Conservation (phyloP, 129 eudicot genomes). For the Centella asiatica region DNA sequence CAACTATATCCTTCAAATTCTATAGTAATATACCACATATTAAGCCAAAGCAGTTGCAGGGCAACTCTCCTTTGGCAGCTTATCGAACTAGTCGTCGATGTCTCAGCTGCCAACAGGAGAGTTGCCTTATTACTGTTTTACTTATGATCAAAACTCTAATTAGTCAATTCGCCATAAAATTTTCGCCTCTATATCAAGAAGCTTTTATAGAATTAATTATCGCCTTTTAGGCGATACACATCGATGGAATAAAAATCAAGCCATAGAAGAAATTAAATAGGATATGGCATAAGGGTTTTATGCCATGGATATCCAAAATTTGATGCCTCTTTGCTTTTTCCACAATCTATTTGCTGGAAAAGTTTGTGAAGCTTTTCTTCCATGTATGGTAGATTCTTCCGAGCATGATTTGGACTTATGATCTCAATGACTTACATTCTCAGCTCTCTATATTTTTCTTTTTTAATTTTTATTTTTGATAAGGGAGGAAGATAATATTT, state of each 20-base stretch:
- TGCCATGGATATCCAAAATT: slow-evolving; percentile 3
- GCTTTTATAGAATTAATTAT: neutral
- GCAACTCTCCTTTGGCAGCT: slow-evolving; percentile 11
- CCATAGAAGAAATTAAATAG: neutral
- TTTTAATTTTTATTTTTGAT: neutral
- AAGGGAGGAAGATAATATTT: neutral
- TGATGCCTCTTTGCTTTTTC: slow-evolving; percentile 3
- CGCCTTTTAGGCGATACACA: too few relatives aligned
- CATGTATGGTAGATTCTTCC: neutral
- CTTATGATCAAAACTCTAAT: slow-evolving; percentile 2
- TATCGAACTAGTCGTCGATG: neutral
- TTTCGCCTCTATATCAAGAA: neutral
- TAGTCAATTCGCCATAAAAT: neutral
- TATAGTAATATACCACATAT: neutral
- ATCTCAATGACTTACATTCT: too few relatives aligned
- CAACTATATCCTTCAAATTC: neutral
- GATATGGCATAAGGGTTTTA: neutral
- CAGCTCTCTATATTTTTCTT: neutral
- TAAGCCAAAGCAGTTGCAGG: slow-evolving; percentile 5
- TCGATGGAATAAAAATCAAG: too few relatives aligned
- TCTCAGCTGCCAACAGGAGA: slow-evolving; percentile 6
- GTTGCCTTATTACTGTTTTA: slow-evolving; percentile 5
- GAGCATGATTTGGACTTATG: neutral
- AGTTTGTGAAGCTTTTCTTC: neutral
- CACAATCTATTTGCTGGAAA: neutral